Evolutionary conservation across 2,329 filamentous ascomycete species (phyloP).

Genomic region (Aspergillus pseudoviridinutans): DNA sequence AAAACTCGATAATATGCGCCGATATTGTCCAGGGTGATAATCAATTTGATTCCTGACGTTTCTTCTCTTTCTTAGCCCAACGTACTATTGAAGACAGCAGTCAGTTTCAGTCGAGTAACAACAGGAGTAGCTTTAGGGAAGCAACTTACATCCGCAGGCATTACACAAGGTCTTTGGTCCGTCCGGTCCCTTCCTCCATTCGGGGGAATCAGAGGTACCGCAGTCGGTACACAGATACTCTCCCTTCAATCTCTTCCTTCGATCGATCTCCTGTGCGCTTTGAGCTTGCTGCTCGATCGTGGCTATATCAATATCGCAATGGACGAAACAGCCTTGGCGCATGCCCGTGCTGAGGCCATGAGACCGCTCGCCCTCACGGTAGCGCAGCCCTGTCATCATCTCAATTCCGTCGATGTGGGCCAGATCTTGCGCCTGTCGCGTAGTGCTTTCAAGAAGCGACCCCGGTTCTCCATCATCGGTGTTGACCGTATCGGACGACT

Average conservation of each 20-base stretch:
- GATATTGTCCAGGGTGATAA: neutral
- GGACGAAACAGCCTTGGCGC: conserved; percentile 72
- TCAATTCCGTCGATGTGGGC: conserved; percentile 84
- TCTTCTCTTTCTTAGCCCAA: conserved; percentile 74
- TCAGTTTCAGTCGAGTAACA: neutral
- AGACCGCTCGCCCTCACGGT: conserved; percentile 83
- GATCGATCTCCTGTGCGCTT: conserved; percentile 56
- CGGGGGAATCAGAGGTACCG: conserved; percentile 87
- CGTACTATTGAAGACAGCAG: conserved; percentile 40
- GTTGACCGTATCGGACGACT: conserved; percentile 29
- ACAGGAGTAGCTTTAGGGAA: neutral
- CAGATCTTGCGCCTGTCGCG: conserved; percentile 73
- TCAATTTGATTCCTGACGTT: conserved; percentile 40
- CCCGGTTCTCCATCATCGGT: conserved; percentile 38
- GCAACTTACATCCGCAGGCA: conserved; percentile 72
- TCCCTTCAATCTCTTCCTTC: conserved; percentile 85
- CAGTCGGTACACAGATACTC: conserved; percentile 97
- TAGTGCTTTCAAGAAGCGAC: conserved; percentile 68
- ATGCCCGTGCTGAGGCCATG: conserved; percentile 84
- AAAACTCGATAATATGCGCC: neutral
- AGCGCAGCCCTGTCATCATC: conserved; percentile 84
- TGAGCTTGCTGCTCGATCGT: conserved; percentile 67
- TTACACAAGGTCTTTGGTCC: conserved; percentile 95
- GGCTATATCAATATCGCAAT: conserved; percentile 80
- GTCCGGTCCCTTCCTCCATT: conserved; percentile 91